Conservation (phyloP, 352 stramenopile species). For the Plasmopara viticola region DNA sequence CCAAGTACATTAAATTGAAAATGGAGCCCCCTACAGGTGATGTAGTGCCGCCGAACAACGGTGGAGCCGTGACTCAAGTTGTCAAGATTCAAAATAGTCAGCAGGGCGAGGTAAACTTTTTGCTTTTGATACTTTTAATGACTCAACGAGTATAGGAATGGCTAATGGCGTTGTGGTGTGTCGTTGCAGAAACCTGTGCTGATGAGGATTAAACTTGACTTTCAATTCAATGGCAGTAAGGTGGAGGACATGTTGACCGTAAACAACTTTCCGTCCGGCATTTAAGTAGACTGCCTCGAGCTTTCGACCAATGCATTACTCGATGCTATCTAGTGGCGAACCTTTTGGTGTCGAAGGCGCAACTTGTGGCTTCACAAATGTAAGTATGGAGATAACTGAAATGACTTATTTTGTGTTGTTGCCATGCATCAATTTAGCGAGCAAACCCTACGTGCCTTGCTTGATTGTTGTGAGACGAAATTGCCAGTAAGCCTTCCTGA, state of each 20-base stretch:
- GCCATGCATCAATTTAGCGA: background rate
- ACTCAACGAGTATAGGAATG: background rate
- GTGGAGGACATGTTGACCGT: constrained; percentile 82
- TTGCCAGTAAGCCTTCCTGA: constrained; percentile 69
- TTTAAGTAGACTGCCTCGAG: constrained; percentile 30
- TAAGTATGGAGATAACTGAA: background rate
- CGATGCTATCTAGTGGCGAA: constrained; percentile 8
- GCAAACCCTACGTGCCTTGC: constrained; percentile 11
- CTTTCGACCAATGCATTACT: constrained; percentile 11
- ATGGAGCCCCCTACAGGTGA: constrained; percentile 95
- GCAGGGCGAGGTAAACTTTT: constrained; percentile 77
- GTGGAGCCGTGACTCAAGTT: constrained; percentile 87
- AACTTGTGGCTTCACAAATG: background rate
- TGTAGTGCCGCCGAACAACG: constrained; percentile 79
- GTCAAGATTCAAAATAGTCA: constrained; percentile 95
- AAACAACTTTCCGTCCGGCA: constrained; percentile 62
- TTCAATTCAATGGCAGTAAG: constrained; percentile 76
- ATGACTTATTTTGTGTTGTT: too few species aligned
- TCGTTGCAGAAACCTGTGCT: constrained; percentile 72
- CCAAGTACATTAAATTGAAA: constrained; percentile 97
- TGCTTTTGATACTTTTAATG: background rate
- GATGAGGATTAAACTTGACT: constrained; percentile 83
- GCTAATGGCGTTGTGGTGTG: background rate
- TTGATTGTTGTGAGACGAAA: constrained; percentile 53
- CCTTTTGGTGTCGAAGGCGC: constrained; percentile 5